Conservation (phyloP, 345 rosid species). For the Gossypium raimondii region DNA sequence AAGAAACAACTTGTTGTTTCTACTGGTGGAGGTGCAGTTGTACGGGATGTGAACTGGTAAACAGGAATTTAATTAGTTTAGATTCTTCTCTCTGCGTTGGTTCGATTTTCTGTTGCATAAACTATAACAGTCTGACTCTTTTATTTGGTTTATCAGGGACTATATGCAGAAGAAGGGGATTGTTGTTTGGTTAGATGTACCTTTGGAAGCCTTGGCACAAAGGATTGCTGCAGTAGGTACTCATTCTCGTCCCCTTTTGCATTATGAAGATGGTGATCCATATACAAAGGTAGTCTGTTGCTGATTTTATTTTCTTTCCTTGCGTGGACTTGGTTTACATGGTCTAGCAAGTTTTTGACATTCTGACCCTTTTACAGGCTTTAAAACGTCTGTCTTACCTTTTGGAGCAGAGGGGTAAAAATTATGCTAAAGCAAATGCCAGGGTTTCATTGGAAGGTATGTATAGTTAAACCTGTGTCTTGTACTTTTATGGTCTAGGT, state of each 20-base stretch:
- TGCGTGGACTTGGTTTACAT: neutral
- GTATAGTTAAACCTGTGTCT: constrained; percentile 15
- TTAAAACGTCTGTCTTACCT: constrained; percentile 62
- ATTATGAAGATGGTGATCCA: constrained; percentile 70
- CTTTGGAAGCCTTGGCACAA: constrained; percentile 81
- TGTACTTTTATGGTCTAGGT: neutral
- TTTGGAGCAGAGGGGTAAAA: constrained; percentile 62
- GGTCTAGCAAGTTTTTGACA: neutral
- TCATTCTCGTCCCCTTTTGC: constrained; percentile 75
- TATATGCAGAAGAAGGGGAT: constrained; percentile 71
- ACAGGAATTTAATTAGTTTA: neutral
- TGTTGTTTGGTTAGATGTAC: constrained; percentile 93
- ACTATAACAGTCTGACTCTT: constrained; percentile 6
- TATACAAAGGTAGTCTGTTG: constrained; percentile 52
- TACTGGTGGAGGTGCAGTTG: constrained; percentile 95
- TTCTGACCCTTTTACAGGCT: constrained; percentile 45
- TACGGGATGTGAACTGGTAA: constrained; percentile 75
- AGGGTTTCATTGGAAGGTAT: constrained; percentile 81
- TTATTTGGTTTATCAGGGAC: constrained; percentile 43
- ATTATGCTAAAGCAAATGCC: constrained; percentile 73
- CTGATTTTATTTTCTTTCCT: neutral
- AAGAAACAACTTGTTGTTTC: constrained; percentile 72
- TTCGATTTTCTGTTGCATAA: neutral
- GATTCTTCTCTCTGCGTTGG: neutral
- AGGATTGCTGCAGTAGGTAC: constrained; percentile 97